Percentiles rank a stretch among this genome's conserved stretches.
Evolutionary conservation across 2,329 filamentous ascomycete species (phyloP).

Genomic region (Xylariaceae sp.): DNA sequence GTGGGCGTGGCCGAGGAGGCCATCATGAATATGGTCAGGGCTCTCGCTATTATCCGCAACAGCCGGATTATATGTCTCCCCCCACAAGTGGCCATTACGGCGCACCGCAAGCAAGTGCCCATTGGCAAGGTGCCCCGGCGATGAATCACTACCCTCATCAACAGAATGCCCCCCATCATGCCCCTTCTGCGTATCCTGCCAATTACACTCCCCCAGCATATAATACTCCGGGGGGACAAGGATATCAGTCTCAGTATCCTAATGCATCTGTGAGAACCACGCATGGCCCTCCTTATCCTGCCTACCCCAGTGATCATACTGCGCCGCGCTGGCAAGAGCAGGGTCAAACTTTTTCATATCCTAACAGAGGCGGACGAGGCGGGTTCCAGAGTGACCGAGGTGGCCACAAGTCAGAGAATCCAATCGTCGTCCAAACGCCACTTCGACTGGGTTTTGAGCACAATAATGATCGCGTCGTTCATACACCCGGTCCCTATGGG

Average conservation of each 20-base stretch:
- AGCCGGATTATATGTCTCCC: constrained; percentile 25
- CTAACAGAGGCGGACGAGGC: constrained; percentile 38
- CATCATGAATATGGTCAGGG: constrained; percentile 27
- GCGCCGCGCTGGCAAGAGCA: constrained; percentile 41
- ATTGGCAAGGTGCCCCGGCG: constrained; percentile 32
- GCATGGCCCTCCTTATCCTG: constrained; percentile 40
- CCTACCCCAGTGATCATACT: constrained; percentile 36
- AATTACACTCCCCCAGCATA: constrained; percentile 42
- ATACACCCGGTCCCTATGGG: constrained; percentile 35
- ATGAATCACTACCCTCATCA: constrained; percentile 24
- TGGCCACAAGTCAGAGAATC: constrained; percentile 32
- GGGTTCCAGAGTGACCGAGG: constrained; percentile 43
- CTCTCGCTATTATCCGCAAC: constrained; percentile 28
- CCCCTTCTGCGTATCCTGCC: constrained; percentile 38
- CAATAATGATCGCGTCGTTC: constrained; percentile 26
- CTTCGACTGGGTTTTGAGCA: constrained; percentile 33
- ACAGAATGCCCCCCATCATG: constrained; percentile 37
- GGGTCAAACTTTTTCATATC: constrained; percentile 29
- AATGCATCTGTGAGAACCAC: constrained; percentile 24
- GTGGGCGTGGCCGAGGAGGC: constrained; percentile 24
- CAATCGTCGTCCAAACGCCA: constrained; percentile 27
- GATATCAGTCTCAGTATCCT: constrained; percentile 40
- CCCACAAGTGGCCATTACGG: constrained; percentile 26
- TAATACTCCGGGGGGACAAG: constrained; percentile 32
- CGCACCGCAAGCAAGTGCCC: constrained; percentile 27